A percentile compares a stretch with the other conserved stretches of the same genome.
Evolutionary conservation across 1,284 basidiomycete genomes (phyloP).

Genomic region (Athelia sp.): DNA sequence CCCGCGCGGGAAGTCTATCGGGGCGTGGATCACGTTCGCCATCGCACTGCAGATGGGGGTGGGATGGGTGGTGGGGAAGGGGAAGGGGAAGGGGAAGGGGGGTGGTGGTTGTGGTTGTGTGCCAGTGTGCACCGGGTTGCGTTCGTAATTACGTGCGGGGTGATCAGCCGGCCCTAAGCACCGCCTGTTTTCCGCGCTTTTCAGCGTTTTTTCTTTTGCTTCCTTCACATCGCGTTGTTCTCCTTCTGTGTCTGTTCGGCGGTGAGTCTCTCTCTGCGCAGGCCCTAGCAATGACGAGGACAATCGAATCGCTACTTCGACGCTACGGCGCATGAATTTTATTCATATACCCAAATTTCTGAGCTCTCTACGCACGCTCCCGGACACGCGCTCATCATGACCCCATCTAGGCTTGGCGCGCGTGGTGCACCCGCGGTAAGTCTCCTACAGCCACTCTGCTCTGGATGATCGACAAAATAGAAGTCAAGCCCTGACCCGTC

Average conservation of each 20-base stretch:
- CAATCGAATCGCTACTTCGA: slow-evolving; percentile 82
- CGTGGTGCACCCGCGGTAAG: slow-evolving; percentile 29
- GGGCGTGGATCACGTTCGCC: slow-evolving; percentile 67
- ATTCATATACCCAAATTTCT: slow-evolving; percentile 85
- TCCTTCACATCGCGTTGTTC: slow-evolving; percentile 9
- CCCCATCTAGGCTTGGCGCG: background rate
- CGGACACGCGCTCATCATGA: slow-evolving; percentile 11
- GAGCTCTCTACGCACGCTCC: slow-evolving; percentile 32
- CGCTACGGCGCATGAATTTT: slow-evolving; percentile 60
- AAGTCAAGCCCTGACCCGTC: slow-evolving; percentile 85
- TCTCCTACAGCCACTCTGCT: slow-evolving; percentile 9
- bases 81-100: slow-evolving; percentile 7
- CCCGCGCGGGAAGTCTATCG: slow-evolving; percentile 58
- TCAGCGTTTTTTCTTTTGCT: slow-evolving; percentile 11
- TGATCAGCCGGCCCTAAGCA: slow-evolving; percentile 1
- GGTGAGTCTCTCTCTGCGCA: slow-evolving; percentile 25
- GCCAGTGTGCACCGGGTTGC: background rate
- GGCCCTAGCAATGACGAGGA: slow-evolving; percentile 49
- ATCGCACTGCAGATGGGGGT: slow-evolving; percentile 32
- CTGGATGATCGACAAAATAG: slow-evolving; percentile 67
- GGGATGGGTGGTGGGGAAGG: slow-evolving; percentile 24
- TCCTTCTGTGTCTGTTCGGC: no score
- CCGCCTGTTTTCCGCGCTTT: slow-evolving; percentile 5
- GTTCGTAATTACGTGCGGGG: background rate
- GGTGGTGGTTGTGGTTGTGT: background rate